Conservation (phyloP, 2,329 filamentous ascomycete genomes). For the Moelleriella libera region DNA sequence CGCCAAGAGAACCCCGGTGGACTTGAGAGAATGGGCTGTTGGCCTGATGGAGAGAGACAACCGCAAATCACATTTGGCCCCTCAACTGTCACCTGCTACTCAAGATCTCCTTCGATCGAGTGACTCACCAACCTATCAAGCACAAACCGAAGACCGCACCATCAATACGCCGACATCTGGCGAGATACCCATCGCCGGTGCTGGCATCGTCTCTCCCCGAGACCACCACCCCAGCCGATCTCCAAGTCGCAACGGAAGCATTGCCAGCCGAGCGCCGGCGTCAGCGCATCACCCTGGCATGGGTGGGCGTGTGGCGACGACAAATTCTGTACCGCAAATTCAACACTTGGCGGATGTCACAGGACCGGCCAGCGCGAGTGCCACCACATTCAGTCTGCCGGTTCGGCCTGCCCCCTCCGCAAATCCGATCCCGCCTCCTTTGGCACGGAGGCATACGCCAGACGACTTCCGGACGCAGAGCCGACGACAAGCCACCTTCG, state of each 20-base stretch:
- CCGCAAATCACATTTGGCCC: constrained; percentile 83
- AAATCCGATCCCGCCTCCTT: constrained; percentile 46
- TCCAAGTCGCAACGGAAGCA: constrained; percentile 34
- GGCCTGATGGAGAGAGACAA: constrained; percentile 91
- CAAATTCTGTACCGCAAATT: constrained; percentile 38
- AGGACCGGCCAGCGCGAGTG: constrained; percentile 27
- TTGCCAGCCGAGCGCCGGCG: constrained; percentile 26
- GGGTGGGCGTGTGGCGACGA: constrained; percentile 34
- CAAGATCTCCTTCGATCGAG: constrained; percentile 57
- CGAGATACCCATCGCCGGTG: constrained; percentile 53
- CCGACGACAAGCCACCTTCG: constrained; percentile 39
- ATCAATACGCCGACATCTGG: constrained; percentile 53
- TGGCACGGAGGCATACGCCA: constrained; percentile 39
- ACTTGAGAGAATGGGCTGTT: constrained; percentile 86
- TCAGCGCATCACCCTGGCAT: constrained; percentile 37
- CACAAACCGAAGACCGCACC: constrained; percentile 27
- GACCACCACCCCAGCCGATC: constrained; percentile 38
- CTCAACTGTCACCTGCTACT: constrained; percentile 64
- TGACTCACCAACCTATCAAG: constrained; percentile 39
- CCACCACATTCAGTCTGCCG: constrained; percentile 45
- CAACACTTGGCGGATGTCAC: constrained; percentile 21
- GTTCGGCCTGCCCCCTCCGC: constrained; percentile 47
- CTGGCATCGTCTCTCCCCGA: constrained; percentile 38
- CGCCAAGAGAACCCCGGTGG: constrained; percentile 89
- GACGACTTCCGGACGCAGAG: constrained; percentile 38